A percentile compares a stretch with the other conserved stretches of the same genome.
Conservation (phyloP, 768 basidiomycete species). For the Pholiota molesta region DNA sequence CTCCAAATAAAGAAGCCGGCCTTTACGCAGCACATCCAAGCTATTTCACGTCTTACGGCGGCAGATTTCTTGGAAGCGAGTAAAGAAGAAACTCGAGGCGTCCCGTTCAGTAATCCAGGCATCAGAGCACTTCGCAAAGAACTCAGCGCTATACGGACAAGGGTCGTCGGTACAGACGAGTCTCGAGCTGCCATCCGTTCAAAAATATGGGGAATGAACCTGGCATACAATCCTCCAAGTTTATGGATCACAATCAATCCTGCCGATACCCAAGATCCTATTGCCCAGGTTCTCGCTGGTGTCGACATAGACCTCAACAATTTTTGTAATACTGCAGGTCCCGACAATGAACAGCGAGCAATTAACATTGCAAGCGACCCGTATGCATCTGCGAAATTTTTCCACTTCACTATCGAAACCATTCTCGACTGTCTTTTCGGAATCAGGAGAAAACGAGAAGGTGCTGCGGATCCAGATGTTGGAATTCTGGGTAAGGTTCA, state of each 20-base stretch:
- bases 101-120: neutral
- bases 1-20: constrained; percentile 8
- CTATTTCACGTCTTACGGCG: neutral
- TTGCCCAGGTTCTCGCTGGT: constrained; percentile 47
- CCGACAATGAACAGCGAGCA: neutral
- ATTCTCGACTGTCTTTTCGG: neutral
- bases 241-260: constrained; percentile 51
- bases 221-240: constrained; percentile 30
- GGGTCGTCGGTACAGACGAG: constrained; percentile 38
- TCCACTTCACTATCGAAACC: neutral
- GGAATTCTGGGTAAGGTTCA: constrained; percentile 20
- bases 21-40: neutral
- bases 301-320: constrained; percentile 44
- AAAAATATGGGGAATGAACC: constrained; percentile 39
- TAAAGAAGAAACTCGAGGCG: constrained; percentile 6
- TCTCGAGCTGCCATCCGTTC: constrained; percentile 23
- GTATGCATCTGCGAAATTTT: constrained; percentile 10
- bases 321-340: constrained; percentile 22
- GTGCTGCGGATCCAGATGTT: neutral
- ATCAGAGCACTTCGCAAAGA: constrained; percentile 23
- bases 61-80: constrained; percentile 4
- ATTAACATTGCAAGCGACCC: constrained; percentile 16
- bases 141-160: constrained; percentile 25
- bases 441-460: neutral
- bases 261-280: constrained; percentile 41